Evolutionary conservation across 2,329 filamentous ascomycete genomes (phyloP), one percentile per base, ranked within the genome.

Genomic region (Capronia coronata): DNA sequence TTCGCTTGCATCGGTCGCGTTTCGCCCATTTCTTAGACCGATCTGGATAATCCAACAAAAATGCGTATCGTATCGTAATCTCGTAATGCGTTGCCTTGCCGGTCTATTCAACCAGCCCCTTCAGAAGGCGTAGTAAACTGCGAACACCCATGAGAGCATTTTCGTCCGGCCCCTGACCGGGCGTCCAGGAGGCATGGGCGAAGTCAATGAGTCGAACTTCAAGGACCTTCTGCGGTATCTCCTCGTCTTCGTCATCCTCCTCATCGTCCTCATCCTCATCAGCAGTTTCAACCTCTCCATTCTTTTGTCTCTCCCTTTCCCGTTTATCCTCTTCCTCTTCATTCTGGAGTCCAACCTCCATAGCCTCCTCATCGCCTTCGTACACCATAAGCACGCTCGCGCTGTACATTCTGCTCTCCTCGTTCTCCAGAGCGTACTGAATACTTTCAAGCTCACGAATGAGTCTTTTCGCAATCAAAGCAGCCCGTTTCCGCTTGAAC

Each of bases 141-240:
- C 82, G 75, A 54, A 96, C 79, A 0, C 90, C 90, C 29, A 72
- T 72, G 25, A 96, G 72, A 11, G 78, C 72, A 63, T 97, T 97
- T 68, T 94, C 84, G 65, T 98, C 93, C 0, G 86, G 84, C 0
- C 91, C 91, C 61, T 84, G 70, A 1, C 88, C 87, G 0, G 87
- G 85, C 1, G 81, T 84, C 83, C 85, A 97, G 43, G 75, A 71
- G 9, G 93, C 93, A 68, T 98, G 93, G 1, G 93, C 93, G 75
- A 98, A 98, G 67, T 98, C 93, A 60, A 98, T 98, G 56, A 98
- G 75, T 64, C 91, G 93, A 43, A 96, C 75, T 10, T 81, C 78
- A 62, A 84, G 87, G 37, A 94, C 79, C 60, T 83, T 83, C 0
- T 84, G 84, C 9, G 66, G 63, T 52, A 70, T 66, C 48, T 74